phyloP scores from a whole-genome alignment of 148 eudicot species.

The Vaccinium macrocarpon region DNA sequence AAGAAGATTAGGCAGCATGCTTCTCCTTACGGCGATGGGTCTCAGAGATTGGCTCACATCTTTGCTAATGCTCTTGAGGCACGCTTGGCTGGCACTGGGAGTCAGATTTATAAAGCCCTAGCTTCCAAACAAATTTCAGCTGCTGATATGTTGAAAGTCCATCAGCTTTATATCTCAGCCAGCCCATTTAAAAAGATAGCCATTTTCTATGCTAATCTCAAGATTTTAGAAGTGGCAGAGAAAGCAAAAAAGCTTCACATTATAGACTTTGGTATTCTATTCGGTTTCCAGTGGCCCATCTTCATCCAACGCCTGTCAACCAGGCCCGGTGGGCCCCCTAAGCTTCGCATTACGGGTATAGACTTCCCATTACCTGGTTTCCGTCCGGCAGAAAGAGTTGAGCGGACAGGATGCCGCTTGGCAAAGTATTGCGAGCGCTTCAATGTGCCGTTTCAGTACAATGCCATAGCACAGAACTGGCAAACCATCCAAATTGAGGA shows the following conservation, averaged over 20 bases:
- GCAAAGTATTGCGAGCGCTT: slow-evolving; percentile 20
- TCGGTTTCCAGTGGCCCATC: slow-evolving; percentile 28
- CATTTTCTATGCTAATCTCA: slow-evolving; percentile 15
- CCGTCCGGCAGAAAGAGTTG: slow-evolving; percentile 21
- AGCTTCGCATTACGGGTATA: slow-evolving; percentile 22
- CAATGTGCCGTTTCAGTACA: slow-evolving; percentile 22
- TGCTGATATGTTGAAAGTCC: slow-evolving; percentile 6
- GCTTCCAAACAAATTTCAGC: slow-evolving; percentile 21
- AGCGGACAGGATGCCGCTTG: slow-evolving; percentile 23
- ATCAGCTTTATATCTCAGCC: slow-evolving; percentile 20
- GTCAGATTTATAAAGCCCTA: slow-evolving; percentile 30
- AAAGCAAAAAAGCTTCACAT: slow-evolving; percentile 22
- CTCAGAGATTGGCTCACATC: slow-evolving; percentile 34
- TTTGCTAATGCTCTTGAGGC: slow-evolving; percentile 41
- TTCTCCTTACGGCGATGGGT: slow-evolving; percentile 36
- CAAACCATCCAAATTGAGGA: slow-evolving; percentile 23
- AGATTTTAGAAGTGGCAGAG: slow-evolving; percentile 14
- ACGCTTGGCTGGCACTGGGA: slow-evolving; percentile 17
- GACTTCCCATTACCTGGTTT: slow-evolving; percentile 22
- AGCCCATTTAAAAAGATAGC: slow-evolving; percentile 21
- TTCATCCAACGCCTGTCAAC: slow-evolving; percentile 16
- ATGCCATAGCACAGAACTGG: slow-evolving; percentile 25
- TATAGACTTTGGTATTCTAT: slow-evolving; percentile 21
- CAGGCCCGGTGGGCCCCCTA: not conserved
- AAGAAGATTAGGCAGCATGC: slow-evolving; percentile 34